Evolutionary conservation across 768 basidiomycete species (phyloP).

Genomic region (Pulveroboletus sp.): DNA sequence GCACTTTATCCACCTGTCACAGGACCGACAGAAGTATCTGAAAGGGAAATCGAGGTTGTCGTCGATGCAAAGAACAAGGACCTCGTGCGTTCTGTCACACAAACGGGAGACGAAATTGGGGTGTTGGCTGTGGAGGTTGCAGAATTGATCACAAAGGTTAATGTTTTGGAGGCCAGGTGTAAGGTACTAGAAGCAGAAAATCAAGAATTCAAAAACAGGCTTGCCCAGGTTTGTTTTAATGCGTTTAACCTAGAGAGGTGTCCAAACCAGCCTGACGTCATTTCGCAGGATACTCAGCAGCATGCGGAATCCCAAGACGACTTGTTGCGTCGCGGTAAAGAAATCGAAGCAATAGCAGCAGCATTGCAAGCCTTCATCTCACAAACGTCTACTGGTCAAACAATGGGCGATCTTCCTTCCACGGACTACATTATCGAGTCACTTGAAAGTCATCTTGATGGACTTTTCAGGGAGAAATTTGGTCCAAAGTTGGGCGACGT

Average conservation of each 20-base stretch:
- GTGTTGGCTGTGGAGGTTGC: conserved; percentile 30
- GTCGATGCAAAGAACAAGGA: conserved; percentile 24
- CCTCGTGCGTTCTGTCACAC: conserved; percentile 11
- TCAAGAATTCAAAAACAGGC: conserved; percentile 19
- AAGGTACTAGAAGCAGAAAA: conserved; percentile 27
- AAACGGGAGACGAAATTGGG: conserved; percentile 30
- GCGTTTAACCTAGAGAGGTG: neutral
- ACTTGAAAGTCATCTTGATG: conserved; percentile 22
- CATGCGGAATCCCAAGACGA: conserved; percentile 13
- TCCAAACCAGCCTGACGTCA: neutral
- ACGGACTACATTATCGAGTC: conserved; percentile 30
- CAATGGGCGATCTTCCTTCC: conserved; percentile 20
- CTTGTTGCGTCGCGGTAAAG: conserved; percentile 20
- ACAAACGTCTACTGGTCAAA: conserved; percentile 18
- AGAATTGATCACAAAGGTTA: conserved; percentile 29
- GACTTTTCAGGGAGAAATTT: conserved; percentile 26
- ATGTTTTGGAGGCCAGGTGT: conserved; percentile 22
- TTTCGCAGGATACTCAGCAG: conserved; percentile 12
- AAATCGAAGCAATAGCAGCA: conserved; percentile 29
- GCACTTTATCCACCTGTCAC: conserved; percentile 20
- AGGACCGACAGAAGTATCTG: conserved; percentile 15
- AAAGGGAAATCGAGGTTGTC: conserved; percentile 23
- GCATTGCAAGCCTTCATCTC: conserved; percentile 32
- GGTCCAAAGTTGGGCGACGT: conserved; percentile 13
- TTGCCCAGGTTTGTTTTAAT: conserved; percentile 25